Evolutionary conservation across 257 asterid species (phyloP), one percentile per base, ranked within the genome.

Genomic region (Coffea eugenioides): DNA sequence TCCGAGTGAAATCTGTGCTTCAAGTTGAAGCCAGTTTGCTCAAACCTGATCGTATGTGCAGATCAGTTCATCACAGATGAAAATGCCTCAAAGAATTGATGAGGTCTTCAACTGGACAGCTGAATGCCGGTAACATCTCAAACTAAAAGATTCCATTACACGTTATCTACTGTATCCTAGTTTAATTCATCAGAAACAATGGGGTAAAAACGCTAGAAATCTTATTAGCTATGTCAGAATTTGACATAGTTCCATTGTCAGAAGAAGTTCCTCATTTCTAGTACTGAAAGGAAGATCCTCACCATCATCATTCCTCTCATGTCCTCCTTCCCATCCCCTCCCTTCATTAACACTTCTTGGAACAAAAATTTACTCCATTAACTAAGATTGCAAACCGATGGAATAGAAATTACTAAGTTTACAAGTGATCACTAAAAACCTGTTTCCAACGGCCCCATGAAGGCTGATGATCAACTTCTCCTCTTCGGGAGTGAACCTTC

Each of bases 391-490:
- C 71, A 67, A 67, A 45, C 45, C 0, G 46, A 67, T 36, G 46
- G 46, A 65, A 31, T 1, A 34, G 31, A 23, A 16, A 18, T 9
- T 46, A 18, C 23, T 25, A 69, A 23, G 78, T 41, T 79, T 21
- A 73, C 11, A 49, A 21, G 51, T 62, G 20, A 36, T 57, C 8
- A 62, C 18, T 16, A n/a, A 62, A 39, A 84, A 95, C 98, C 98
- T 95, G 95, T 95, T 95, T 20, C 98, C 98, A 2, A 95, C 98
- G 71, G 95, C 95, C 2, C 89, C 98, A 78, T 95, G 98, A 73
- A 95, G 98, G 84, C 89, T 93, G 78, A 93, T 93, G 69, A 95
- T 95, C 80, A 95, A 80, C 75, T 93, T 95, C 75, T 95, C 98
- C 84, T 95, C 98, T 51, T 95, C 97, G 0, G 90, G 93, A 2